Base-by-base conservation (phyloP, 805 yeast genomes). In the Nematodospora valgi region DNA sequence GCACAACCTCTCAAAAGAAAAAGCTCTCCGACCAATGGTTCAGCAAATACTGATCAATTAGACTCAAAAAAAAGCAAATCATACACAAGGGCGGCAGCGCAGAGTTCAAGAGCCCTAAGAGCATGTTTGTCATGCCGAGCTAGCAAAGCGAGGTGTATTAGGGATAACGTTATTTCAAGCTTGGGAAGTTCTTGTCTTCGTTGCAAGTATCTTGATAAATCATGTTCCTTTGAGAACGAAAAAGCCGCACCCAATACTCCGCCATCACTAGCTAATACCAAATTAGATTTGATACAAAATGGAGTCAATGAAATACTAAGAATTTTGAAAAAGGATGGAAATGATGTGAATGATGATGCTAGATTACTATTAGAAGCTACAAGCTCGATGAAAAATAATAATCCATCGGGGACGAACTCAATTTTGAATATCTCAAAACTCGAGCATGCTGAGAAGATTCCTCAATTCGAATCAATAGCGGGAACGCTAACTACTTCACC, bases 121-220 rank as follows among this genome's bases (percentile, higher is more conserved):
- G 84, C 84, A 0, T 78, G 84, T 51, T 69, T 68, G 5, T 49
- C 63, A 6, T 78, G 84, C 48, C 62, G 82, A 28, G 67, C 63
- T 32, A 77, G 72, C 41, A 78, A 78, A 58, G 73, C 86, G 1
- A 58, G 83, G 38, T 82, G 88, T 45, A 72, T 79, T 48, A 72
- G 80, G 33, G 62, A 68, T 12, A n/a, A n/a, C n/a, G n/a, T n/a
- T n/a, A n/a, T n/a, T n/a, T n/a, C n/a, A n/a, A n/a, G n/a, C n/a
- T n/a, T n/a, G n/a, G 46, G 58, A 5, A 53, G 59, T 6, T 63
- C 76, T 2, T 81, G 88, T 57, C 55, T 80, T 14, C 57, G 86
- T 15, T 82, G 88, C 48, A 56, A 64, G 1, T 75, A 80, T 4
- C 55, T 79, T 24, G 72, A 68, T 5, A 56, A 65, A 20, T 57